Percentiles rank a stretch among this genome's conserved stretches.
Conservation (phyloP, 495 filamentous ascomycete species). For the Talaromyces stipitatus region DNA sequence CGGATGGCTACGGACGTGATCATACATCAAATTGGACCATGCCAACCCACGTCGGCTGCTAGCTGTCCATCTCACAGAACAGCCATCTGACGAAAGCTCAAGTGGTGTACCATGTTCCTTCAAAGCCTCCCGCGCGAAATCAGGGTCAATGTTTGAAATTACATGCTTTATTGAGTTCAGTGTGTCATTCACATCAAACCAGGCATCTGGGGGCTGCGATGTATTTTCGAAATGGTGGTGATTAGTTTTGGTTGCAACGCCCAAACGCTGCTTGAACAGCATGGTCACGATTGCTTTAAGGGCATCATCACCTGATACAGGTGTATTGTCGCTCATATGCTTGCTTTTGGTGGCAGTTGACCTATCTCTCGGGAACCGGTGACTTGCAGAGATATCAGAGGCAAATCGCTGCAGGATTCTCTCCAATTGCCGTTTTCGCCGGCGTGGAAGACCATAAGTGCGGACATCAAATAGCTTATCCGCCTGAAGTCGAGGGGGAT, state of each 20-base stretch:
- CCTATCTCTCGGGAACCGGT: neutral
- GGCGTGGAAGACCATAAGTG: slow-evolving; percentile 55
- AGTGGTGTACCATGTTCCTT: slow-evolving; percentile 57
- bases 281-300: neutral
- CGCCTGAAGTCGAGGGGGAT: slow-evolving; percentile 42
- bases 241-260: neutral
- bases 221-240: neutral
- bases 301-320: neutral
- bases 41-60: neutral
- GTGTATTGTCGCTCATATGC: neutral
- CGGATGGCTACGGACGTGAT: neutral
- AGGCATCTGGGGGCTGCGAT: neutral
- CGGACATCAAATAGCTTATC: slow-evolving; percentile 74
- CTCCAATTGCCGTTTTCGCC: slow-evolving; percentile 68
- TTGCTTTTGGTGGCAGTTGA: neutral
- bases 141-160: slow-evolving; percentile 49
- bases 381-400: slow-evolving; percentile 14
- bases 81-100: slow-evolving; percentile 65
- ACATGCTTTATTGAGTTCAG: neutral
- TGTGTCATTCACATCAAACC: neutral
- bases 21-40: neutral
- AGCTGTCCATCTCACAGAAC: slow-evolving; percentile 66
- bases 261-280: neutral
- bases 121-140: slow-evolving; percentile 63
- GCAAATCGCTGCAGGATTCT: slow-evolving; percentile 61